phyloP scores from a whole-genome alignment of 1,284 basidiomycete genomes.

The Mycena citricolor region DNA sequence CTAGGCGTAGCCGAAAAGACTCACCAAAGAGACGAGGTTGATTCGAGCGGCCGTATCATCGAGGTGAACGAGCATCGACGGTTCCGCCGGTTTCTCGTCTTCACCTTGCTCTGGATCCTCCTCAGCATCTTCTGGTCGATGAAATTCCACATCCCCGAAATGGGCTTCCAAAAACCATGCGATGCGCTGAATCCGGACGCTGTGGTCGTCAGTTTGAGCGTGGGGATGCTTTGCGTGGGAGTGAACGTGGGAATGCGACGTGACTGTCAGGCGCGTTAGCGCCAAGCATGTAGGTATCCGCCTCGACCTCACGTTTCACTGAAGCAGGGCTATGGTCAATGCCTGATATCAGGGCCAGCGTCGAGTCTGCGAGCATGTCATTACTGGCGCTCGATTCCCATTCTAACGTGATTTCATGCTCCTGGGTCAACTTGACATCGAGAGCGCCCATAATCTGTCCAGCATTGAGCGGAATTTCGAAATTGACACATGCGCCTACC shows the following conservation, averaged over 20 bases:
- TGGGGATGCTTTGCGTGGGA: conserved; percentile 58
- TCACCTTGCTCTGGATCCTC: conserved; percentile 47
- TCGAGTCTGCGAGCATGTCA: conserved; percentile 98
- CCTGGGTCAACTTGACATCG: conserved; percentile 79
- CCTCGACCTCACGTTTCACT: conserved; percentile 73
- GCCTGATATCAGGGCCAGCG: conserved; percentile 86
- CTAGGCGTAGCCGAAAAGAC: conserved; percentile 21
- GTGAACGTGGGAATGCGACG: conserved; percentile 56
- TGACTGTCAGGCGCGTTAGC: conserved; percentile 60
- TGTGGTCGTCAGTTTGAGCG: conserved; percentile 42
- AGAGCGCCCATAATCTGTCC: conserved; percentile 88
- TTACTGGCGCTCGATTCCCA: conserved; percentile 96
- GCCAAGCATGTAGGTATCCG: conserved; percentile 10
- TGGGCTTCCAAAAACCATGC: conserved; percentile 94
- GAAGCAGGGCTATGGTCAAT: conserved; percentile 95
- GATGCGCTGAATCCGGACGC: conserved; percentile 72
- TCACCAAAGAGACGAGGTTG: conserved; percentile 72
- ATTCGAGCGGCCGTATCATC: conserved; percentile 81
- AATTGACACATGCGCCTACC: conserved; percentile 41
- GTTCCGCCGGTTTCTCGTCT: conserved; percentile 45
- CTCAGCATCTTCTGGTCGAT: conserved; percentile 55
- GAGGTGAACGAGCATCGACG: conserved; percentile 73
- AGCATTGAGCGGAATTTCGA: conserved; percentile 5
- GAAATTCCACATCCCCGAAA: conserved; percentile 88
- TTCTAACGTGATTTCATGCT: conserved; percentile 84